Conservation (phyloP, 495 filamentous ascomycete species). For the Pyrenula aspistea region DNA sequence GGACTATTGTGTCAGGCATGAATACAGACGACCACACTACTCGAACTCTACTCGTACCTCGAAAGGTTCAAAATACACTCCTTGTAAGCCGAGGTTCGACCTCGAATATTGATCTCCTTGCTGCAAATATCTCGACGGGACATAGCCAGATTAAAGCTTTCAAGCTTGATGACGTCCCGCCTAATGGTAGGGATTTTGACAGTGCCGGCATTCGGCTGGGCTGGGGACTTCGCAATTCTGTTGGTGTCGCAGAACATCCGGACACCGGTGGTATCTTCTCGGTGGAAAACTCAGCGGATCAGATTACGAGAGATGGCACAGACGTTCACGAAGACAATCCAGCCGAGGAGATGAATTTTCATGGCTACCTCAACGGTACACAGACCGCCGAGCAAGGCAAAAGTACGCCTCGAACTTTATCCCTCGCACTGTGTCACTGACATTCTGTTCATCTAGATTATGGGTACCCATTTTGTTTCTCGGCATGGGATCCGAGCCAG, state of each 20-base stretch:
- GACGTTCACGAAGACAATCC: conserved; percentile 63
- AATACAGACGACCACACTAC: conserved; percentile 43
- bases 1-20: conserved; percentile 47
- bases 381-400: conserved; percentile 21
- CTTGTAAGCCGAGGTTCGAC: conserved; percentile 53
- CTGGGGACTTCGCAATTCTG: conserved; percentile 62
- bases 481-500: conserved; percentile 43
- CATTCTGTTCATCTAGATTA: conserved; percentile 25
- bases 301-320: conserved; percentile 38
- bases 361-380: conserved; percentile 44
- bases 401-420: not conserved
- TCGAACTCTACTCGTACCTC: conserved; percentile 48
- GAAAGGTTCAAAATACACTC: conserved; percentile 33
- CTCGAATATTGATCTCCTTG: conserved; percentile 43
- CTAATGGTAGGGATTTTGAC: conserved; percentile 23
- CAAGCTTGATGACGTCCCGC: conserved; percentile 25
- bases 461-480: conserved; percentile 61
- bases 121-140: conserved; percentile 33
- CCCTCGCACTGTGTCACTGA: not conserved
- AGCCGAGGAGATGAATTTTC: conserved; percentile 63
- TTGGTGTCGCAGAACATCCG: conserved; percentile 51
- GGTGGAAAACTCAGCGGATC: conserved; percentile 63
- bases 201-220: conserved; percentile 46
- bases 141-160: conserved; percentile 57
- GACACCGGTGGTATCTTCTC: conserved; percentile 43